Base-by-base conservation (phyloP, 1,284 basidiomycete species). In the Boletus sp. region DNA sequence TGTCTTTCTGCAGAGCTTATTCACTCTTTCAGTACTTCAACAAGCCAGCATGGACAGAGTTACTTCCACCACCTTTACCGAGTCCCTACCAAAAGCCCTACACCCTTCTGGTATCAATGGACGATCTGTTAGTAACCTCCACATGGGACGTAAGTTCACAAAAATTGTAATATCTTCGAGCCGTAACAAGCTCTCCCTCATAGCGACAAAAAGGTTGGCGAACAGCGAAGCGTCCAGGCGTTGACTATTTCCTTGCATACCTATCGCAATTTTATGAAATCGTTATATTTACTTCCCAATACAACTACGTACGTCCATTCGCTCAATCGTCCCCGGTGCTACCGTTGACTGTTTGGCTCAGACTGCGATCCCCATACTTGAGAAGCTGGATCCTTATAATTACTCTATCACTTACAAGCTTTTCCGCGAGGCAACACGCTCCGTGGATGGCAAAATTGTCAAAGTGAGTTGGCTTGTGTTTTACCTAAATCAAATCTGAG, bases 231-330 rank as follows among this genome's bases (percentile, higher is more conserved):
- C 88, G 97, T 55, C 97, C 97, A 2, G 97, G 97, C 5, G 91
- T 97, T 13, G 97, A 99, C 75, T 98, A 98, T 78, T 99, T 98
- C 84, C 81, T 99, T 54, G 95, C 87, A 37, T 98, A 99, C 76
- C 84, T 99, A 48, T 95, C 94, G 1, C 96, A 98, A 72, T 98
- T 98, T 78, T 99, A 95, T 77, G 97, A 99, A 80, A 89, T 99
- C 64, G 96, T 99, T 27, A 81, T 99, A 58, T 99, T 98, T 80
- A 98, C 96, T 17, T 85, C 89, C 13, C 95, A 98, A 78, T 88
- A 94, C 56, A 83, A 86, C 68, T 98, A 97, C 76, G 95, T 95
- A 68, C 60, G 92, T 83, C 30, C 23, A 19, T 37, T 44, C 31
- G 44, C 7, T 47, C 30, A 44, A 37, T 28, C 54, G 13, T 28